Conservation (phyloP, 495 filamentous ascomycete genomes). For the Penicillium longicatenatum region DNA sequence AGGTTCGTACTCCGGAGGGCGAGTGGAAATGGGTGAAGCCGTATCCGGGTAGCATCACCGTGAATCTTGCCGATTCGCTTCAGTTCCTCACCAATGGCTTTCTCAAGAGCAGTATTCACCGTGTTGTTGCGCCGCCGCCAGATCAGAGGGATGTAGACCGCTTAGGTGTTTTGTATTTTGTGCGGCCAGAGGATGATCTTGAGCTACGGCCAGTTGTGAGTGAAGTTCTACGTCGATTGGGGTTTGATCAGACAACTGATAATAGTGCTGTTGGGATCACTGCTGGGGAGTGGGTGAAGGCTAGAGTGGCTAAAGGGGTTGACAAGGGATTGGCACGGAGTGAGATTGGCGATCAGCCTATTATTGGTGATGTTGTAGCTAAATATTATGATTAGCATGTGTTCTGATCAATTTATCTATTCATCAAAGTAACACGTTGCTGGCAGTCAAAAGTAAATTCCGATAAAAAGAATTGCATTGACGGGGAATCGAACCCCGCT, state of each 20-base stretch:
- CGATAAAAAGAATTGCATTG: not conserved
- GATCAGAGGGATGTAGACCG: slow-evolving; percentile 51
- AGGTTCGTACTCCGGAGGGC: slow-evolving; percentile 40
- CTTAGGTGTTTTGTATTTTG: slow-evolving; percentile 53
- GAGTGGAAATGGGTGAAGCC: slow-evolving; percentile 35
- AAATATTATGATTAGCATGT: slow-evolving; percentile 11
- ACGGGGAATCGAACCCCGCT: slow-evolving; percentile 6
- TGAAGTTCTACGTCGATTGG: slow-evolving; percentile 22
- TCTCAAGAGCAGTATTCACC: slow-evolving; percentile 50
- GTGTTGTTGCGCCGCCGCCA: slow-evolving; percentile 48
- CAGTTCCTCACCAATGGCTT: slow-evolving; percentile 46
- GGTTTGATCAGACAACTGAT: slow-evolving; percentile 31
- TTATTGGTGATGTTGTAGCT: slow-evolving; percentile 12
- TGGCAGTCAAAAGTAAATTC: not conserved
- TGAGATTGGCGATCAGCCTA: slow-evolving; percentile 12
- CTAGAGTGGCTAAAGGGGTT: slow-evolving; percentile 30
- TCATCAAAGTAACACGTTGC: no score
- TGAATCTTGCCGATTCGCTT: slow-evolving; percentile 52
- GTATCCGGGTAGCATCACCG: slow-evolving; percentile 41
- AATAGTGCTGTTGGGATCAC: slow-evolving; percentile 39
- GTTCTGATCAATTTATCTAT: no score
- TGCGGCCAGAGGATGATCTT: slow-evolving; percentile 37
- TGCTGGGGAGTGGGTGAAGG: slow-evolving; percentile 45
- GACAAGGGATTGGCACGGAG: slow-evolving; percentile 6
- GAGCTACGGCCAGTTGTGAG: not conserved